Conservation (phyloP, 768 basidiomycete genomes). For the Kwoniella bestiolae region DNA sequence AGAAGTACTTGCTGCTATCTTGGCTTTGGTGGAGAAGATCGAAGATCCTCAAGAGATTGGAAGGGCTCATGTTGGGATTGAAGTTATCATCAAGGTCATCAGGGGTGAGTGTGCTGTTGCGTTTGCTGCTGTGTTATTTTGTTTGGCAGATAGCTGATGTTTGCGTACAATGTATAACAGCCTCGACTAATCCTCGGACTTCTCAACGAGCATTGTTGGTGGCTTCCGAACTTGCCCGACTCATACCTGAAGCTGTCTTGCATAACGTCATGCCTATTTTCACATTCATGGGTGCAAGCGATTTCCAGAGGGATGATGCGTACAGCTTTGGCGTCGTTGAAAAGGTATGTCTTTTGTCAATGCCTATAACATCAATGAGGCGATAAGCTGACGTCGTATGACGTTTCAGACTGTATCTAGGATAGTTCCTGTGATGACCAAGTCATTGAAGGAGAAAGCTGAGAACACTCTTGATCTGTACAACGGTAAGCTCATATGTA, state of each 20-base stretch:
- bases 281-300: constrained; percentile 99
- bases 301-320: constrained; percentile 93
- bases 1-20: constrained; percentile 76
- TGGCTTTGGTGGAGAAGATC: constrained; percentile 47
- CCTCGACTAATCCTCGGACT: constrained; percentile 87
- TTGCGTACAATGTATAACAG: constrained; percentile 59
- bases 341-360: constrained; percentile 63
- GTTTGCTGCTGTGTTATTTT: neutral
- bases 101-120: constrained; percentile 63
- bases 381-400: neutral
- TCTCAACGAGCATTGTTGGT: constrained; percentile 90
- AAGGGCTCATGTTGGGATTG: constrained; percentile 66
- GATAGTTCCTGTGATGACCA: constrained; percentile 90
- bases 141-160: neutral
- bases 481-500: constrained; percentile 51
- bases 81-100: constrained; percentile 85
- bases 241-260: constrained; percentile 87
- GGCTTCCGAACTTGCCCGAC: constrained; percentile 77
- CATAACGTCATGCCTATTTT: constrained; percentile 98
- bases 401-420: constrained; percentile 77
- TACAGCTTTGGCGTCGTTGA: constrained; percentile 96
- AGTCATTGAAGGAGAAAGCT: constrained; percentile 70
- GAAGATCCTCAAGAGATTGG: constrained; percentile 57
- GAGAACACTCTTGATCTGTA: constrained; percentile 66
- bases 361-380: neutral